Evolutionary conservation across 805 yeast genomes (phyloP).

Genomic region (Zygoascus tannicola): DNA sequence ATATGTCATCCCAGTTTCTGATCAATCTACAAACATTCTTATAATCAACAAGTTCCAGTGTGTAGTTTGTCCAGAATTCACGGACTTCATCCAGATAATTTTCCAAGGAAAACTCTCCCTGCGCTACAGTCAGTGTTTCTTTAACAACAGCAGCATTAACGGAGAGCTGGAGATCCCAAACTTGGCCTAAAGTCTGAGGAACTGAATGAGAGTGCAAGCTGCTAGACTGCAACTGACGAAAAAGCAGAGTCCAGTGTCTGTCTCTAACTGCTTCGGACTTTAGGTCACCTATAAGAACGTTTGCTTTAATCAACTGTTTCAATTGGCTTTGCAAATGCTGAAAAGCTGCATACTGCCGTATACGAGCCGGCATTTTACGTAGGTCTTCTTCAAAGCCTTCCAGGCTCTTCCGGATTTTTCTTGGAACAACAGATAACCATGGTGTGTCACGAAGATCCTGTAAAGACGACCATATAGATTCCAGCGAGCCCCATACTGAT

Average conservation of each 20-base stretch:
- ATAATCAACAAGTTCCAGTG: conserved; percentile 47
- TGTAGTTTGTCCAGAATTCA: conserved; percentile 44
- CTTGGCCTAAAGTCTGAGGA: conserved; percentile 39
- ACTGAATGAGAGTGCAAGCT: background rate
- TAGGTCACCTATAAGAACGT: conserved; percentile 36
- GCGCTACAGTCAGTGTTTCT: conserved; percentile 50
- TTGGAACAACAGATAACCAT: conserved; percentile 45
- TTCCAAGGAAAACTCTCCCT: conserved; percentile 60
- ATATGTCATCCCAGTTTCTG: conserved; percentile 56
- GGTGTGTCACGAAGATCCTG: conserved; percentile 32
- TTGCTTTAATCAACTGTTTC: conserved; percentile 33
- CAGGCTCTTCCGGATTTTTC: conserved; percentile 37
- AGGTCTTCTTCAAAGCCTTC: conserved; percentile 42
- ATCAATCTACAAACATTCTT: conserved; percentile 46
- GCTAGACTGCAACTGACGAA: background rate
- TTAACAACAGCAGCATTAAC: conserved; percentile 40
- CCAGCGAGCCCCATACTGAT: conserved; percentile 56
- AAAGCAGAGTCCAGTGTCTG: conserved; percentile 54
- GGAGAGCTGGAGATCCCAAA: conserved; percentile 48
- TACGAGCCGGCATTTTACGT: conserved; percentile 44
- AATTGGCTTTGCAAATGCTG: conserved; percentile 44
- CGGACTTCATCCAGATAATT: conserved; percentile 43
- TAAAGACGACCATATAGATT: conserved; percentile 40
- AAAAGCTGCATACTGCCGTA: conserved; percentile 62
- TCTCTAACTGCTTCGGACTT: conserved; percentile 48